phyloP scores from a whole-genome alignment of 2,329 filamentous ascomycete genomes.

The Cadophora sp. region DNA sequence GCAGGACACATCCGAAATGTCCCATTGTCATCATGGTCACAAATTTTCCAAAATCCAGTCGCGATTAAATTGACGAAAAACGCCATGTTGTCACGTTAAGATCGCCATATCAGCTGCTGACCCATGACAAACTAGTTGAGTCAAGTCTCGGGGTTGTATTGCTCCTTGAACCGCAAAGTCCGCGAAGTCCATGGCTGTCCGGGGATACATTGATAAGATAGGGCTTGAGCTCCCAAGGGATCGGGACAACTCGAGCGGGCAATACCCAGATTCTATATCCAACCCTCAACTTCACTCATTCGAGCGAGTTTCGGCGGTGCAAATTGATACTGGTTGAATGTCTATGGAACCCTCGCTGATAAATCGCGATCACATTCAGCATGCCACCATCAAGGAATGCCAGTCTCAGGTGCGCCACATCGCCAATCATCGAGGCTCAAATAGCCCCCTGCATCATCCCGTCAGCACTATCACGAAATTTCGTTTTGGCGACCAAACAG shows the following conservation, averaged over 20 bases:
- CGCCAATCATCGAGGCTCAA: constrained; percentile 24
- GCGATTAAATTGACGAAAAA: neutral
- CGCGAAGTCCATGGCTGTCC: constrained; percentile 17
- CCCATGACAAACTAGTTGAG: neutral
- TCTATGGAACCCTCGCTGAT: constrained; percentile 3
- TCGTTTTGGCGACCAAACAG: neutral
- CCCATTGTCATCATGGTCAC: neutral
- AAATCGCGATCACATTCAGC: constrained; percentile 9
- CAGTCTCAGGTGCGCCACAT: constrained; percentile 14
- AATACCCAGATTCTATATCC: neutral
- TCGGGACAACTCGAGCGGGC: neutral
- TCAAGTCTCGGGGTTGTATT: neutral
- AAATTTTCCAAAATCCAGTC: neutral
- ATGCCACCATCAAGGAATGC: neutral
- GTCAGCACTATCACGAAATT: constrained; percentile 11
- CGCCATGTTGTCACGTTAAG: neutral
- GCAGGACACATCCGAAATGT: too few relatives aligned
- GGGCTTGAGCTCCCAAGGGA: neutral
- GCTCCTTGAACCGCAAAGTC: constrained; percentile 6
- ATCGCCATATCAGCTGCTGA: neutral
- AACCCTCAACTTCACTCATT: neutral
- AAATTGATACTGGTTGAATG: constrained; percentile 6
- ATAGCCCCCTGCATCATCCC: neutral
- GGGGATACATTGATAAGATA: neutral
- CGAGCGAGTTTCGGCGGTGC: constrained; percentile 11